phyloP scores from a whole-genome alignment of 768 basidiomycete species.

The Obba rivulosa region DNA sequence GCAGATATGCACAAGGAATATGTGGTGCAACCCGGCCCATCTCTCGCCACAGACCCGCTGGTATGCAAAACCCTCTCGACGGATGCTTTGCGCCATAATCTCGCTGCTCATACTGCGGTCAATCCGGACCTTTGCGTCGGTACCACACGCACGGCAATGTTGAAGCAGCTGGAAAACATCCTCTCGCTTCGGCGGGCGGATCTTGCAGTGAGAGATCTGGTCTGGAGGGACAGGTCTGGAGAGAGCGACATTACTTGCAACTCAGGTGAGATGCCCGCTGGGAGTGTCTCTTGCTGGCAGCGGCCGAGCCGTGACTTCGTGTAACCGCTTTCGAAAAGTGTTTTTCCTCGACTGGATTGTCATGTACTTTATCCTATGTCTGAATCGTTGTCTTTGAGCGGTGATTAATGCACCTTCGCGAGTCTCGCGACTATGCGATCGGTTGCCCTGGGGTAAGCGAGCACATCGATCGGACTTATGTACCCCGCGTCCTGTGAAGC shows the following conservation, averaged over 20 bases:
- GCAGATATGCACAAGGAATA: constrained; percentile 45
- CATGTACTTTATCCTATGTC: too few species aligned
- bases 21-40: constrained; percentile 39
- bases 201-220: constrained; percentile 43
- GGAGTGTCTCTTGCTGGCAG: too few species aligned
- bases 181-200: constrained; percentile 45
- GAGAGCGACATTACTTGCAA: background rate
- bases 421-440: too few species aligned
- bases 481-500: too few species aligned
- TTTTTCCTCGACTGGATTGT: too few species aligned
- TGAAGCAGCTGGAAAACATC: constrained; percentile 38
- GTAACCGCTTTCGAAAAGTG: too few species aligned
- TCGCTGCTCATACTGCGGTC: constrained; percentile 46
- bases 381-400: too few species aligned
- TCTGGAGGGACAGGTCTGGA: constrained; percentile 19
- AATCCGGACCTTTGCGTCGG: constrained; percentile 40
- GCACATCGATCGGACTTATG: too few species aligned
- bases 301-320: too few species aligned
- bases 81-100: constrained; percentile 49
- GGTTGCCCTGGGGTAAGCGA: too few species aligned
- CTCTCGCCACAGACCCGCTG: constrained; percentile 42
- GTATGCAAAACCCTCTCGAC: constrained; percentile 38
- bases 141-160: constrained; percentile 48
- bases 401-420: too few species aligned
- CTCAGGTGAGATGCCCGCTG: too few species aligned